Evolutionary conservation across 306 rosid genomes (phyloP).

Genomic region (Acacia confusa): DNA sequence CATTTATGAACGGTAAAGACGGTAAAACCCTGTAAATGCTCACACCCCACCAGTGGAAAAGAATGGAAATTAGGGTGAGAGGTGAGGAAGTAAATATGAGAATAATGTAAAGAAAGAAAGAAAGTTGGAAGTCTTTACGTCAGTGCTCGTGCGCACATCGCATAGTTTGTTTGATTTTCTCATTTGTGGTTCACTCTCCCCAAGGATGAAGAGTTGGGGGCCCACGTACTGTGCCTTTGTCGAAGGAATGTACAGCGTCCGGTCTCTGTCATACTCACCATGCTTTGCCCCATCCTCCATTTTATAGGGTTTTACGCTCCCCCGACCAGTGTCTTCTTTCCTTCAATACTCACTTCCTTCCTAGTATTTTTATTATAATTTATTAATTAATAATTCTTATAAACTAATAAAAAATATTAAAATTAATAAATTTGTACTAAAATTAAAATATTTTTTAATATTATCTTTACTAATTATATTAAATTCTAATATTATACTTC

Average conservation of each 20-base stretch:
- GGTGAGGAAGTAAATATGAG: conserved; percentile 13
- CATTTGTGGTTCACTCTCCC: conserved; percentile 9
- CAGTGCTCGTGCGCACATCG: conserved; percentile 71
- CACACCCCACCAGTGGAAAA: neutral
- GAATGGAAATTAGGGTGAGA: conserved; percentile 2
- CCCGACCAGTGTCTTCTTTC: conserved; percentile 8
- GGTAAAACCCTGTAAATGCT: neutral
- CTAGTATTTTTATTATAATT: no score
- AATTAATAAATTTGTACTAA: no score
- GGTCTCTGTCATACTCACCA: conserved; percentile 86
- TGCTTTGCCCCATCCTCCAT: conserved; percentile 76
- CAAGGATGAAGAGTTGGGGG: conserved; percentile 31
- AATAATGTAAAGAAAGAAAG: conserved; percentile 37
- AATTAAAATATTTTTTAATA: no score
- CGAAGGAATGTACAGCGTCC: conserved; percentile 95
- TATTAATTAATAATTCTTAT: no score
- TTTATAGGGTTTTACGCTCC: conserved; percentile 71
- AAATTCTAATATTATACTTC: no score
- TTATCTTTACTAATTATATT: no score
- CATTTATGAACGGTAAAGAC: neutral
- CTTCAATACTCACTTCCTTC: no score
- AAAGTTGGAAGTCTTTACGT: conserved; percentile 63
- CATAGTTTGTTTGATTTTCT: conserved; percentile 17
- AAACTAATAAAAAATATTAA: no score
- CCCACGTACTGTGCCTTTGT: conserved; percentile 77